These are phyloP conservation scores for Syncephalis plumigaleata DNA, from an alignment of 371 early-diverging fungal species.

Conservation along the genomic window DNA sequence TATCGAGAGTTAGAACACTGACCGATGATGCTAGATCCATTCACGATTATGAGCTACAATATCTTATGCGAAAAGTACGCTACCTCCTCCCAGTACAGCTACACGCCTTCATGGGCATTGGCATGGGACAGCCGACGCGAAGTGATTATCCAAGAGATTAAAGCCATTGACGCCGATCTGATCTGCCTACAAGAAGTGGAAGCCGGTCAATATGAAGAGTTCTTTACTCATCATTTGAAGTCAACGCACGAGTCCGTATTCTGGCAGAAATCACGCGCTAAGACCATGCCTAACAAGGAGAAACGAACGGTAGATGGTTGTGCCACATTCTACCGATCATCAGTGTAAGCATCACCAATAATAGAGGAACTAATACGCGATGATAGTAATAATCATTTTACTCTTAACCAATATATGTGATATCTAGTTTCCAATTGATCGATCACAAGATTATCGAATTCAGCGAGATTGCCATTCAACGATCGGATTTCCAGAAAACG, in stretches of 20 bases:
- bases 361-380: not conserved
- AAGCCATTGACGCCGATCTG: conserved; percentile 80
- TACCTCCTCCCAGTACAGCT: conserved; percentile 71
- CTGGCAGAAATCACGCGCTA: conserved; percentile 85
- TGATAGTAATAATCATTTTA: not conserved
- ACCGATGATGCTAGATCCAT: conserved; percentile 34
- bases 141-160: conserved; percentile 73
- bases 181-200: conserved; percentile 95
- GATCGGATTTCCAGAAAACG: conserved; percentile 73
- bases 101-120: conserved; percentile 96
- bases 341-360: conserved; percentile 23
- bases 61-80: conserved; percentile 89
- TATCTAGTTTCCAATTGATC: conserved; percentile 56
- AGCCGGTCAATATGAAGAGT: conserved; percentile 66
- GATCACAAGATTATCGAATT: conserved; percentile 81
- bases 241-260: conserved; percentile 87
- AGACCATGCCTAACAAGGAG: conserved; percentile 84
- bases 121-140: conserved; percentile 91
- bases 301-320: conserved; percentile 91
- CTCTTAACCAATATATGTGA: no score
- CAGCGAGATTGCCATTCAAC: conserved; percentile 76
- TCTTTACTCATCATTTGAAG: conserved; percentile 58
- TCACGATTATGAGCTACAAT: conserved; percentile 91
- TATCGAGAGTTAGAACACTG: no score
- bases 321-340: conserved; percentile 87